Evolutionary conservation across 2,329 filamentous ascomycete species (phyloP).

Genomic region (Ceratocystiopsis brevicomis): DNA sequence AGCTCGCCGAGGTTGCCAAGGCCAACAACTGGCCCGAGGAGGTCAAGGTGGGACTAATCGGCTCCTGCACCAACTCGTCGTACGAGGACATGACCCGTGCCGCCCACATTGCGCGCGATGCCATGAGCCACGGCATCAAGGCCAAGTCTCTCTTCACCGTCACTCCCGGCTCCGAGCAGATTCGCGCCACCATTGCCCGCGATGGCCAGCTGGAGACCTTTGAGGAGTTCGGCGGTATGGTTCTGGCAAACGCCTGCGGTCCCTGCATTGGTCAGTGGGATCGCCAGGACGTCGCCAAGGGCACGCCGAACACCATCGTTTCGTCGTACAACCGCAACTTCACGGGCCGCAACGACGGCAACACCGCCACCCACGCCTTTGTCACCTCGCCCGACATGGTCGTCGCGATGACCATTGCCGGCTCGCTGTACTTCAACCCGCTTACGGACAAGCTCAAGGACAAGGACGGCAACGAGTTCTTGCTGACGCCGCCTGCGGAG

Average conservation of each 20-base stretch:
- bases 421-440: slow-evolving; percentile 65
- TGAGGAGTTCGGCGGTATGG: slow-evolving; percentile 86
- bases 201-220: slow-evolving; percentile 88
- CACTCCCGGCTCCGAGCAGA: slow-evolving; percentile 92
- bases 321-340: slow-evolving; percentile 99
- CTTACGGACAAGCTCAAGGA: slow-evolving; percentile 81
- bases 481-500: slow-evolving; percentile 51
- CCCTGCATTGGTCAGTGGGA: slow-evolving; percentile 95
- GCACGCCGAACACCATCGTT: slow-evolving; percentile 86
- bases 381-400: slow-evolving; percentile 28
- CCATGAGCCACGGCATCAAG: slow-evolving; percentile 82
- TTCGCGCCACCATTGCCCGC: slow-evolving; percentile 77
- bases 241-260: slow-evolving; percentile 88
- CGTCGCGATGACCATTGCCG: slow-evolving; percentile 22
- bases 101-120: slow-evolving; percentile 79
- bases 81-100: slow-evolving; percentile 85
- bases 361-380: slow-evolving; percentile 28
- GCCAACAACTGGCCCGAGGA: slow-evolving; percentile 92
- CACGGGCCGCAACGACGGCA: slow-evolving; percentile 69
- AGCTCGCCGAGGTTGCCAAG: slow-evolving; percentile 89
- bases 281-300: slow-evolving; percentile 83
- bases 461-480: slow-evolving; percentile 92
- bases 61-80: slow-evolving; percentile 88
- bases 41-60: slow-evolving; percentile 90
- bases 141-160: slow-evolving; percentile 86